Base-by-base conservation (phyloP, 495 filamentous ascomycete genomes). In the Talaromyces thailandensis region DNA sequence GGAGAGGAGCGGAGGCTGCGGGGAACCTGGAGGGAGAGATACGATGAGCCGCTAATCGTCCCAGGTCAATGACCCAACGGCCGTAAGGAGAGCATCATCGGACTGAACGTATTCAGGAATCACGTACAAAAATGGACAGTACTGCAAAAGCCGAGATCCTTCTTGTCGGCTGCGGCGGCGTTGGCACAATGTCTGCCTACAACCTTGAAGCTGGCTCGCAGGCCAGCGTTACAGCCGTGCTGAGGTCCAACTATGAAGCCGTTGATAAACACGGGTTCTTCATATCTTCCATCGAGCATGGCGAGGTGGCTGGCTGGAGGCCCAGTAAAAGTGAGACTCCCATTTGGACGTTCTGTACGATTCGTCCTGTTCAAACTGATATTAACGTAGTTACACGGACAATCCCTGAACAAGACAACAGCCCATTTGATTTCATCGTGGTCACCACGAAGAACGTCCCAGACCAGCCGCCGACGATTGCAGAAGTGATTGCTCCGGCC, bases 401-500 rank as follows among this genome's bases (percentile, higher is more conserved):
- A 43, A 25, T 45, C 18, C 50, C 24, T 26, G 40, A 24, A 37
- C 21, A 60, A 25, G 23, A 24, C 9, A 63, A 11, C 6, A n/a
- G 53, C 12, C 64, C 69, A 0, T 75, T 66, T 66, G 79, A 86
- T 63, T 88, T 78, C 63, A 69, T 88, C 16, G 35, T 87, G 21
- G 70, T 84, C 16, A 73, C 74, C 25, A 78, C 70, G 48, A 76
- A 76, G 53, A 71, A 70, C 35, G 61, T 70, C 24, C 59, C 71
- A 2, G 71, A 91, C 26, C 79, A 85, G n/a, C 83, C 88, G 69
- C 68, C 70, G 4, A 65, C 59, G 0, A 51, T 70, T 3, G 57
- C 62, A 7, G 90, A 92, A 69, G 93, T 88, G 23, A 90, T 94
- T 62, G 90, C 68, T 62, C 85, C 87, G 70, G 93, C 89, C 56